Percentiles rank a stretch among this genome's conserved stretches.
Conservation (phyloP, 805 yeast genomes). For the baker's yeast (Saccharomyces cerevisiae) region DNA sequence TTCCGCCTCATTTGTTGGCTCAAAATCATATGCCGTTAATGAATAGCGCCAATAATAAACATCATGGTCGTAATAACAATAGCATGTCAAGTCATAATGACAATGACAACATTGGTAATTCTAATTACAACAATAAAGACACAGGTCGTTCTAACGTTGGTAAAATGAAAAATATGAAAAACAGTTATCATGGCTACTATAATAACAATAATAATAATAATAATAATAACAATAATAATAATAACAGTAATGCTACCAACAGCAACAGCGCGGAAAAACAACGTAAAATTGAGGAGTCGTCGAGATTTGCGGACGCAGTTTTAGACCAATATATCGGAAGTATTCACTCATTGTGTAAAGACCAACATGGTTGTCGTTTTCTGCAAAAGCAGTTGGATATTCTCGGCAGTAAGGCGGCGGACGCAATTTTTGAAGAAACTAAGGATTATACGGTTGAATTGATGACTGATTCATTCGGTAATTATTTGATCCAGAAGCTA, state of each 20-base stretch:
- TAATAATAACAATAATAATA: slow-evolving; percentile 17
- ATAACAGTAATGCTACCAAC: slow-evolving; percentile 9
- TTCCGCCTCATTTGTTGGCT: slow-evolving; percentile 10
- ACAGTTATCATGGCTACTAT: slow-evolving; percentile 10
- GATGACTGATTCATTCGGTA: slow-evolving; percentile 97
- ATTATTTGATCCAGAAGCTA: slow-evolving; percentile 84
- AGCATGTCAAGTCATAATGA: background rate
- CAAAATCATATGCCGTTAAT: slow-evolving; percentile 2
- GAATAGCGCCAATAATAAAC: slow-evolving; percentile 1
- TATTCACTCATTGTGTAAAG: slow-evolving; percentile 77
- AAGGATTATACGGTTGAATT: slow-evolving; percentile 70
- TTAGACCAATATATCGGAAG: slow-evolving; percentile 63
- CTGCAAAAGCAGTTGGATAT: slow-evolving; percentile 78
- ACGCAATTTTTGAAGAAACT: slow-evolving; percentile 74
- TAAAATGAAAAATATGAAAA: slow-evolving; percentile 1
- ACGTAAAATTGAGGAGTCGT: slow-evolving; percentile 48
- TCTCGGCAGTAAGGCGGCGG: slow-evolving; percentile 53
- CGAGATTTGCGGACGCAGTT: slow-evolving; percentile 59
- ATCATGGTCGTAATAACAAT: slow-evolving; percentile 1
- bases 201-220: slow-evolving; percentile 10
- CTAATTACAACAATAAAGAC: background rate
- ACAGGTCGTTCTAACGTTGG: slow-evolving; percentile 3
- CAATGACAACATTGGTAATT: background rate
- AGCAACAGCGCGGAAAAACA: slow-evolving; percentile 13
- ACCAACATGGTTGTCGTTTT: slow-evolving; percentile 94